Conservation (phyloP, 2,329 filamentous ascomycete genomes). For the Fusarium brevicatenulatum region DNA sequence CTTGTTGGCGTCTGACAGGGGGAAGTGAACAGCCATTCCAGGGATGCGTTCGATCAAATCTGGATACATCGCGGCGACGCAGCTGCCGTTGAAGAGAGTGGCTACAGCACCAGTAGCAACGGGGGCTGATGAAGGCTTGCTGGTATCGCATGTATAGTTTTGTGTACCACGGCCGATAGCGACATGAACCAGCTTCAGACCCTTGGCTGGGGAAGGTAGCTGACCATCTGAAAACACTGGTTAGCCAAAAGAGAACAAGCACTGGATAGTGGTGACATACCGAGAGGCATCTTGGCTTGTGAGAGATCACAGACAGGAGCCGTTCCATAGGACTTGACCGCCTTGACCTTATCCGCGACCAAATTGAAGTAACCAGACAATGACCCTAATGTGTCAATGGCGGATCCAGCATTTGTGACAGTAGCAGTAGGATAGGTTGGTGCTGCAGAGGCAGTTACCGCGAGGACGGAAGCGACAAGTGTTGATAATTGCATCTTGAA, state of each 20-base stretch:
- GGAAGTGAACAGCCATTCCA: slow-evolving; percentile 73
- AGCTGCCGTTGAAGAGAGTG: slow-evolving; percentile 87
- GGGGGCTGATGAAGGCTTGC: slow-evolving; percentile 69
- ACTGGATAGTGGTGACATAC: slow-evolving; percentile 50
- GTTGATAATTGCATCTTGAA: slow-evolving; percentile 62
- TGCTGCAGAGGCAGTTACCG: slow-evolving; percentile 58
- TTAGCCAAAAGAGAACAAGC: slow-evolving; percentile 16
- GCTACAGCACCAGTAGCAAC: slow-evolving; percentile 78
- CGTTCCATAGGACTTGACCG: slow-evolving; percentile 53
- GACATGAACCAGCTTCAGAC: slow-evolving; percentile 77
- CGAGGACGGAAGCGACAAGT: slow-evolving; percentile 57
- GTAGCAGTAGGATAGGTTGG: slow-evolving; percentile 54
- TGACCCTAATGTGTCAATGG: slow-evolving; percentile 54
- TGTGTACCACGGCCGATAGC: slow-evolving; percentile 89
- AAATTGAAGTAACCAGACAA: slow-evolving; percentile 71
- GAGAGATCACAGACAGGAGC: slow-evolving; percentile 65
- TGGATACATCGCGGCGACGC: slow-evolving; percentile 76
- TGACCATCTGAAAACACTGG: slow-evolving; percentile 48
- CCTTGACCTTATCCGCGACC: slow-evolving; percentile 65
- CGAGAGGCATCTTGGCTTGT: slow-evolving; percentile 60
- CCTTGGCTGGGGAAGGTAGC: slow-evolving; percentile 69
- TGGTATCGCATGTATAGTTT: slow-evolving; percentile 87
- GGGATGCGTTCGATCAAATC: slow-evolving; percentile 73
- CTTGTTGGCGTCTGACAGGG: slow-evolving; percentile 57
- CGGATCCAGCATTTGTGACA: slow-evolving; percentile 50